These are phyloP conservation scores for Mycena chlorophos DNA, from an alignment of 768 basidiomycete species.

Conservation along the genomic window DNA sequence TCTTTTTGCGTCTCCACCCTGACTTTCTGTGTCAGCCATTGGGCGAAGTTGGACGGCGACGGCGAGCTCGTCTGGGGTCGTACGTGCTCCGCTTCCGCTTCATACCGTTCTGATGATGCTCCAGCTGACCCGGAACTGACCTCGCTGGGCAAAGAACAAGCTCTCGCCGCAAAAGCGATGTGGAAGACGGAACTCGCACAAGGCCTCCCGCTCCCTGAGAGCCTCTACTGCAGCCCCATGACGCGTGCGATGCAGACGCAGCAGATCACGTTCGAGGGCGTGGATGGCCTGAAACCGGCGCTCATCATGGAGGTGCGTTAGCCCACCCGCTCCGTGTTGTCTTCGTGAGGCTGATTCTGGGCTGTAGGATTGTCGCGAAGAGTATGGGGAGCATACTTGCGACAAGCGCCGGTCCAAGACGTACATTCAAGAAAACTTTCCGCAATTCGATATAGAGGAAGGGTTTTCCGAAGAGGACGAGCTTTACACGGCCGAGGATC, in stretches of 20 bases:
- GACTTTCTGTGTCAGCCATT: background rate
- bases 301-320: conserved; percentile 41
- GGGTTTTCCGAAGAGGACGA: conserved; percentile 48
- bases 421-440: conserved; percentile 37
- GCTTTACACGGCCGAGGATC: conserved; percentile 40
- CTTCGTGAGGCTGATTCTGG: background rate
- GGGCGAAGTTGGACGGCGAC: background rate
- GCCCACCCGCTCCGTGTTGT: background rate
- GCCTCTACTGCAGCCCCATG: conserved; percentile 47
- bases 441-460: conserved; percentile 42
- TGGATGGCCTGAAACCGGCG: conserved; percentile 23
- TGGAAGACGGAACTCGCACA: conserved; percentile 41
- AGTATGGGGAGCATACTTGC: conserved; percentile 47
- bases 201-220: conserved; percentile 42
- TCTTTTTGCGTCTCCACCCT: background rate
- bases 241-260: conserved; percentile 46
- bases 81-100: background rate
- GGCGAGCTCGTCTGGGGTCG: background rate
- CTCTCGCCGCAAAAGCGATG: conserved; percentile 33
- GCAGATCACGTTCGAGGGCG: conserved; percentile 38
- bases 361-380: conserved; percentile 46
- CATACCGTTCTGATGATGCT: background rate
- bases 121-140: conserved; percentile 46
- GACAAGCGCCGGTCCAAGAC: conserved; percentile 42
- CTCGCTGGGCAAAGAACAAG: conserved; percentile 44